Evolutionary conservation across 1,139 yeast species (phyloP).

Genomic region (Spathaspora sp.): DNA sequence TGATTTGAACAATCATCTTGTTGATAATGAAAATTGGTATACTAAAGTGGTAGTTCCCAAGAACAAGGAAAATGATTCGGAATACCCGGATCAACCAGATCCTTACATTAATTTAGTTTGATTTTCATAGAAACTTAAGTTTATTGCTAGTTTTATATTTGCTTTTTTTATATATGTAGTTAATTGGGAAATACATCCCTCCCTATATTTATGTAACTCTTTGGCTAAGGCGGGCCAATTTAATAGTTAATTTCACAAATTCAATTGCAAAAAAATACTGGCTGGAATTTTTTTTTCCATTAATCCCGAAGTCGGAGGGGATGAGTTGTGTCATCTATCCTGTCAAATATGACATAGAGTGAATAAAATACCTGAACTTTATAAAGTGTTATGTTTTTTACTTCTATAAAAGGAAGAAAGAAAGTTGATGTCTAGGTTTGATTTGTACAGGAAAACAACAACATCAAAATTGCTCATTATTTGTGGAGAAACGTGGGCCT

Average conservation of each 20-base stretch:
- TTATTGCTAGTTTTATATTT: not conserved
- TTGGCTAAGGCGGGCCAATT: not conserved
- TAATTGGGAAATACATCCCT: not conserved
- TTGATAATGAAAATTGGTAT: conserved; percentile 27
- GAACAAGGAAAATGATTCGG: not conserved
- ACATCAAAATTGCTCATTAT: too few relatives aligned
- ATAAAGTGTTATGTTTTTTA: too few relatives aligned
- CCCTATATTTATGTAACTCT: not conserved
- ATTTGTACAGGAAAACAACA: too few relatives aligned
- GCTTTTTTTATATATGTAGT: not conserved
- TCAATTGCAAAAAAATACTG: not conserved
- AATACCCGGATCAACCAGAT: not conserved
- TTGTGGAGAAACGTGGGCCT: too few relatives aligned
- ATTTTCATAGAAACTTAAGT: not conserved
- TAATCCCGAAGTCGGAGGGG: too few relatives aligned
- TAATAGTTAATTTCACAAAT: not conserved
- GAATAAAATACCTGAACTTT: too few relatives aligned
- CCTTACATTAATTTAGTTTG: not conserved
- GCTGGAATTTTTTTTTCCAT: not conserved
- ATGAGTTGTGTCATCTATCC: too few relatives aligned
- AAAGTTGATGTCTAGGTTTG: too few relatives aligned
- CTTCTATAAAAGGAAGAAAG: too few relatives aligned
- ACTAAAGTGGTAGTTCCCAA: conserved; percentile 13
- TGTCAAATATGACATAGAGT: too few relatives aligned
- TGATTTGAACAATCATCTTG: conserved; percentile 26